phyloP scores from a whole-genome alignment of 2,329 filamentous ascomycete genomes.

The Microdochium nivale region DNA sequence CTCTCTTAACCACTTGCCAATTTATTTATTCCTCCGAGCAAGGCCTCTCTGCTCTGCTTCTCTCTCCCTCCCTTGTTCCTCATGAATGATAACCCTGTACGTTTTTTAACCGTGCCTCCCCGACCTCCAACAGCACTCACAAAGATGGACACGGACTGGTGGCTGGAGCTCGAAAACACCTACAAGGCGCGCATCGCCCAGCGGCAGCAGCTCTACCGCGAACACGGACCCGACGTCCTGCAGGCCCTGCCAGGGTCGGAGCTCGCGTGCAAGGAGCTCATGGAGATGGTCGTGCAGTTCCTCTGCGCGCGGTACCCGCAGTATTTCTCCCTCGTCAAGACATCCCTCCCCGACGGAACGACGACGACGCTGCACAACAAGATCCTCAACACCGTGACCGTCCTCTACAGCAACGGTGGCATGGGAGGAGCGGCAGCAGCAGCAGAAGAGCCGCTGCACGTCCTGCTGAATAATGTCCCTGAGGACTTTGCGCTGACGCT shows the following conservation, averaged over 20 bases:
- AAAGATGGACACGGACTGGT: slow-evolving; percentile 76
- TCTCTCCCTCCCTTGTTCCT: too few relatives aligned
- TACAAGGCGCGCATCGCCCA: slow-evolving; percentile 62
- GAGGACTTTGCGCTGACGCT: slow-evolving; percentile 78
- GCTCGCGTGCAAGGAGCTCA: slow-evolving; percentile 73
- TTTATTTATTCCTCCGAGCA: background rate
- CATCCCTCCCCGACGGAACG: slow-evolving; percentile 14
- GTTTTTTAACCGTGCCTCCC: background rate
- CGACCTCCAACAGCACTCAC: slow-evolving; percentile 54
- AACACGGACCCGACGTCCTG: slow-evolving; percentile 57
- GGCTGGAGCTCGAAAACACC: slow-evolving; percentile 76
- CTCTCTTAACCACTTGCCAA: too few relatives aligned
- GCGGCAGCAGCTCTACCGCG: slow-evolving; percentile 54
- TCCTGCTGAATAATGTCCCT: slow-evolving; percentile 69
- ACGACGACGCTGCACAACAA: slow-evolving; percentile 56
- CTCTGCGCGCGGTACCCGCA: slow-evolving; percentile 69
- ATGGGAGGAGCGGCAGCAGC: slow-evolving; percentile 16
- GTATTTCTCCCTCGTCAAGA: slow-evolving; percentile 44
- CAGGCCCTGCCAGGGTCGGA: slow-evolving; percentile 66
- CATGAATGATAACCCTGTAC: background rate
- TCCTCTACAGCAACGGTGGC: slow-evolving; percentile 31
- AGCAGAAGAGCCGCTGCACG: slow-evolving; percentile 53
- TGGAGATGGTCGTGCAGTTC: slow-evolving; percentile 81
- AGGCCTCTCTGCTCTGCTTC: background rate
- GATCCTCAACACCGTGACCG: slow-evolving; percentile 54